Base-by-base conservation (phyloP, 73 alveolate genomes). In the Uronychia setigera region DNA sequence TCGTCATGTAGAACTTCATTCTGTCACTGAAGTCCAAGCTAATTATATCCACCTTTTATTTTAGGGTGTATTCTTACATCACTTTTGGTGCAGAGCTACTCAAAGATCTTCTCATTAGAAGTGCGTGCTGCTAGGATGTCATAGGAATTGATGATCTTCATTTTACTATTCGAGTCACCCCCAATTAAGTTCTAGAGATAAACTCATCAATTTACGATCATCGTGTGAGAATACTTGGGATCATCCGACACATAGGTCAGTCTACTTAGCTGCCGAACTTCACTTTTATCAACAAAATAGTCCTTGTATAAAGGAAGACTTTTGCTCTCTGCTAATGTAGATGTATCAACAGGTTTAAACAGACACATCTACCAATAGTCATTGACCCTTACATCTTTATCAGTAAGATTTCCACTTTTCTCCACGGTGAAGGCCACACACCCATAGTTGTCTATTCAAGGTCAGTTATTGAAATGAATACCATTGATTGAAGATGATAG, bases 101-200 rank as follows among this genome's bases (percentile, higher is more conserved):
- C 93, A 58, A 87, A 87, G 33, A 87, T 26, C 32, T 80, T 31
- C 79, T 87, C 93, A 26, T 80, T 81, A 27, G 78, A n/a, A 14
- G 93, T 60, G 35, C 85, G 31, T 32, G 83, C 89, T 27, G 89
- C 93, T 0, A 87, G 31, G 28, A 87, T 30, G 58, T 87, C 93
- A 74, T 60, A 87, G 78, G 88, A 58, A 29, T 80, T 74, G 1
- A 87, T 80, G 5, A 87, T 87, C 33, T 75, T 13, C 28, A 9
- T 28, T 32, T 80, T 83, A 28, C 60, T 35, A 57, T 80, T 80
- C 30, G 58, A 81, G 26, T 86, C 93, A 33, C 88, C 83, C 27
- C 82, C 67, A 46, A 46, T 46, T 5, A 46, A 19, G n/a, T 19
- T 19, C 67, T 46, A 19, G n/a, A n/a, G n/a, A n/a, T n/a, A n/a